Percentiles rank a stretch among this genome's conserved stretches.
Conservation (phyloP, 2,329 filamentous ascomycete genomes). For the Simplicillium sp. region DNA sequence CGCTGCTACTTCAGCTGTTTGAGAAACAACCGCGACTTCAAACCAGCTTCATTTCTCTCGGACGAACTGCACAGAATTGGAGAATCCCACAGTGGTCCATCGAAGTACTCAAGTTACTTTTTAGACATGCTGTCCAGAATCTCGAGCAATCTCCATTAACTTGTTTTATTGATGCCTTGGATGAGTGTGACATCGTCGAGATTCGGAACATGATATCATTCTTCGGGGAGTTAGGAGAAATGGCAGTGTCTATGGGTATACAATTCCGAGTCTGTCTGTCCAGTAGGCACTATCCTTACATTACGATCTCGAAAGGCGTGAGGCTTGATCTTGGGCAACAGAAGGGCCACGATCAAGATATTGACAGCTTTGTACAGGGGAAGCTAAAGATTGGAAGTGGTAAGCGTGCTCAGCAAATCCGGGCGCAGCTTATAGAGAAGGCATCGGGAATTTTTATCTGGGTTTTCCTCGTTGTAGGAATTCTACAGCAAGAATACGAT, state of each 20-base stretch:
- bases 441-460: slow-evolving; percentile 34
- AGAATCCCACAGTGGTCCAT: too few relatives aligned
- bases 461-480: slow-evolving; percentile 27
- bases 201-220: slow-evolving; percentile 29
- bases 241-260: slow-evolving; percentile 4
- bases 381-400: slow-evolving; percentile 5
- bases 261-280: slow-evolving; percentile 30
- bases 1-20: too few relatives aligned
- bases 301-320: slow-evolving; percentile 19
- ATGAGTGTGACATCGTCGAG: slow-evolving; percentile 35
- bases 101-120: too few relatives aligned
- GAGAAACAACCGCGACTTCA: too few relatives aligned
- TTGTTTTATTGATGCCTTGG: slow-evolving; percentile 32
- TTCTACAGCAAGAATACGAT: slow-evolving; percentile 24
- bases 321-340: slow-evolving; percentile 16
- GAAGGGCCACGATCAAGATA: slow-evolving; percentile 14
- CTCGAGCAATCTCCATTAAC: slow-evolving; percentile 4
- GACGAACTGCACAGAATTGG: too few relatives aligned
- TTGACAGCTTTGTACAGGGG: slow-evolving; percentile 11
- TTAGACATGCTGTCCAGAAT: too few relatives aligned
- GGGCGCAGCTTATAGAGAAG: slow-evolving; percentile 19
- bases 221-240: slow-evolving; percentile 25
- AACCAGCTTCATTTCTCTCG: too few relatives aligned
- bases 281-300: slow-evolving; percentile 36
- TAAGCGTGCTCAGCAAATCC: background rate